phyloP scores from a whole-genome alignment of 768 basidiomycete species.

The Plicaturopsis crispa region DNA sequence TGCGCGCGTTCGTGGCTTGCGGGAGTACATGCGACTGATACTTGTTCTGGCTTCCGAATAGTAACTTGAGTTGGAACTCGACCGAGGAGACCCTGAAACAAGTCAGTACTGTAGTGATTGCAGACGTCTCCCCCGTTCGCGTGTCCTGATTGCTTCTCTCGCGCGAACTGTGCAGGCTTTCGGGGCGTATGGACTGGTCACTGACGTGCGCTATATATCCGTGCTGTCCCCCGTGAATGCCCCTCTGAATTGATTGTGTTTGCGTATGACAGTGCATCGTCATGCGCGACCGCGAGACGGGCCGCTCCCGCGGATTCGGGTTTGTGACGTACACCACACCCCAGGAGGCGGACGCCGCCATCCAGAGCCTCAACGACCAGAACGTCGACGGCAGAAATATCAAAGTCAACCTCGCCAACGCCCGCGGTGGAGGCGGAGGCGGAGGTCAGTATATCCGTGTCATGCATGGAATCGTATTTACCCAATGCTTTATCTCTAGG shows the following conservation, averaged over 20 bases:
- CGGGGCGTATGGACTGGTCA: conserved; percentile 68
- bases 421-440: conserved; percentile 47
- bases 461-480: conserved; percentile 1
- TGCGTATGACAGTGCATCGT: conserved; percentile 77
- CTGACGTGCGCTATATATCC: conserved; percentile 86
- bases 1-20: conserved; percentile 39
- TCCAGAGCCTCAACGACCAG: conserved; percentile 72
- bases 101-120: conserved; percentile 74
- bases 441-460: conserved; percentile 31
- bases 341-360: conserved; percentile 74
- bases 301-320: conserved; percentile 94
- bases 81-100: conserved; percentile 85
- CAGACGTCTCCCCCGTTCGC: conserved; percentile 11
- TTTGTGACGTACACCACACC: conserved; percentile 73
- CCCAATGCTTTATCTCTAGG: conserved; percentile 2
- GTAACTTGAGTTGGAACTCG: conserved; percentile 95
- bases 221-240: too few relatives aligned
- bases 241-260: conserved; percentile 3
- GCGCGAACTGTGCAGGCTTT: conserved; percentile 59
- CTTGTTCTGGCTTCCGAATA: conserved; percentile 46
- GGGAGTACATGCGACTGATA: conserved; percentile 52
- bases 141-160: conserved; percentile 24
- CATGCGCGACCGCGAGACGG: conserved; percentile 98
- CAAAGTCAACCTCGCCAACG: conserved; percentile 68
- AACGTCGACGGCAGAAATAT: conserved; percentile 87